Evolutionary conservation across 225 moss, liverwort and hornwort genomes (phyloP), one percentile per base, ranked within the genome.

Genomic region (Pseudisothecium myosuroides): DNA sequence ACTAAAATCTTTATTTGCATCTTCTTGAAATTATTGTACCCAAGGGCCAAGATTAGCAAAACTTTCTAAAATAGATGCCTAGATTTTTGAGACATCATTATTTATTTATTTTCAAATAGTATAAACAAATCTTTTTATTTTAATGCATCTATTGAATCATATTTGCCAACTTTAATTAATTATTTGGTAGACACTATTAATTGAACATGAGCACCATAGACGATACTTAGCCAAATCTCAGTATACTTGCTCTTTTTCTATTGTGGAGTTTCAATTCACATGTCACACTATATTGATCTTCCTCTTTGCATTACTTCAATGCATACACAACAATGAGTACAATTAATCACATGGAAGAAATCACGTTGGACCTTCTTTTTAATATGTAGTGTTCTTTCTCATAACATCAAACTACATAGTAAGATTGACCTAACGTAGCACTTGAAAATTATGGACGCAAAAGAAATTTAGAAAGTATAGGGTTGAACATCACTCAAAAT

Each of bases 1-100:
- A 41, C 26, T 26, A 69, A 1, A 39, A 2, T 24, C 8, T 23
- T 4, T 0, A 69, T 69, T 69, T 39, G 1, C 7, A 67, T 67
- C 4, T n/a, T 67, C 11, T 66, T 4, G 1, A 39, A 39, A 69
- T 39, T 7, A 39, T 0, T 0, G 0, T 39, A 14, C 0, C 5
- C 3, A 8, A 14, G 1, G 24, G 14, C 4, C 1, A 24, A 69
- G 1, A 39, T 69, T 7, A 7, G 12, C 37, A 68, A n/a, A 68
- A 22, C 0, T 4, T 39, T 39, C 1, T 69, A 23, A 68, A 69
- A 69, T 23, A 23, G 5, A 39, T 39, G 13, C 14, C 3, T 8
- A 39, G 4, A 2, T 23, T 69, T 39, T n/a, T 39, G 13, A 24
- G 4, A 24, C 5, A 69, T 14, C 3, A 39, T 69, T 24, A 39